A percentile compares a stretch with the other conserved stretches of the same genome.
These are phyloP conservation scores for Neurospora sp. DNA, from an alignment of 495 filamentous ascomycete species.

Conservation along the genomic window DNA sequence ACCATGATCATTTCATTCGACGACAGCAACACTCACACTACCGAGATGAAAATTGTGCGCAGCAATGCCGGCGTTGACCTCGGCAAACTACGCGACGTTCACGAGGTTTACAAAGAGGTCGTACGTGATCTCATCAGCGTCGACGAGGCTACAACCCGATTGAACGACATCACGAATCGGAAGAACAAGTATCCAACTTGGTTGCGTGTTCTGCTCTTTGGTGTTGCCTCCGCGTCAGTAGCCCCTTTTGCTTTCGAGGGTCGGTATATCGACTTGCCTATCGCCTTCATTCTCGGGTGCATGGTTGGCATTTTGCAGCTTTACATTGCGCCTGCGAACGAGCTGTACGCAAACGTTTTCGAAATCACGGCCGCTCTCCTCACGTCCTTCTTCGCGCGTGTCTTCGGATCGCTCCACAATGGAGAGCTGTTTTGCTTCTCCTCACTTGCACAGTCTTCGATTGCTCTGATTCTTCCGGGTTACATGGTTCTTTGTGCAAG, in stretches of 20 bases:
- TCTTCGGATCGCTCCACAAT: slow-evolving; percentile 70
- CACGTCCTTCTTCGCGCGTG: slow-evolving; percentile 82
- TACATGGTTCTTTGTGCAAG: slow-evolving; percentile 56
- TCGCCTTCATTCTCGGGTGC: slow-evolving; percentile 77
- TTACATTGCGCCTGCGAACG: slow-evolving; percentile 65
- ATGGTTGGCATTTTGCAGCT: slow-evolving; percentile 76
- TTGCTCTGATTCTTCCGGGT: slow-evolving; percentile 89
- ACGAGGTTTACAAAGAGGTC: slow-evolving; percentile 88
- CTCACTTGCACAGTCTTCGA: slow-evolving; percentile 78
- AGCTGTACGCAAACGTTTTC: slow-evolving; percentile 80
- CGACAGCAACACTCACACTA: slow-evolving; percentile 79
- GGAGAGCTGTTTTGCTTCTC: slow-evolving; percentile 82
- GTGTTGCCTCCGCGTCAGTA: slow-evolving; percentile 65
- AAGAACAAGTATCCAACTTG: slow-evolving; percentile 57
- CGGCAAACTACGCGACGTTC: slow-evolving; percentile 71
- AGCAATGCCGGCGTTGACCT: slow-evolving; percentile 70
- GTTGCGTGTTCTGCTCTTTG: slow-evolving; percentile 73
- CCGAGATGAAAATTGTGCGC: slow-evolving; percentile 83
- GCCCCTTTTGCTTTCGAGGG: slow-evolving; percentile 89
- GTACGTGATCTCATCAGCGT: slow-evolving; percentile 80
- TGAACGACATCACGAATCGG: slow-evolving; percentile 55
- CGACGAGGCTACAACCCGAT: slow-evolving; percentile 64
- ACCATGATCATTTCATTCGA: slow-evolving; percentile 97
- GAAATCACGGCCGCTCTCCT: slow-evolving; percentile 80
- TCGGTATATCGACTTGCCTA: slow-evolving; percentile 76